phyloP scores from a whole-genome alignment of 2,329 filamentous ascomycete species.

The Xylariaceae sp. region DNA sequence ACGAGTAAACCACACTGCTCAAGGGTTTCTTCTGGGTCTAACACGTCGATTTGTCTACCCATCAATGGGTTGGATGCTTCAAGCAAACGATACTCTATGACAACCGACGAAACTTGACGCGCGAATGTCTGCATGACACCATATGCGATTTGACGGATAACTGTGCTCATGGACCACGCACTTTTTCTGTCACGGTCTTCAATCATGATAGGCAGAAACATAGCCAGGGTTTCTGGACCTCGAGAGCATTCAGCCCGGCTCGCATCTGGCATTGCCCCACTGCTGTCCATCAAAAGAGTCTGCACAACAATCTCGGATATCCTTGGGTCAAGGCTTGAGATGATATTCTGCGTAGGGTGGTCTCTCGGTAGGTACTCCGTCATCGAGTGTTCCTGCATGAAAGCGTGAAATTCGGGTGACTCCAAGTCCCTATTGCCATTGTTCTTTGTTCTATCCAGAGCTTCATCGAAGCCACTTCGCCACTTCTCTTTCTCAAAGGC shows the following conservation, averaged over 20 bases:
- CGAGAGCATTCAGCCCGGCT: conserved; percentile 14
- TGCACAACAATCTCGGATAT: conserved; percentile 50
- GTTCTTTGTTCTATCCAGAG: conserved; percentile 32
- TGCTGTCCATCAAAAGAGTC: conserved; percentile 37
- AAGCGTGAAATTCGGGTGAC: conserved; percentile 28
- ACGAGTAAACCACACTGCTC: conserved; percentile 35
- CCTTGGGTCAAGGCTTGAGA: conserved; percentile 41
- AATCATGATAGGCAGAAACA: conserved; percentile 50
- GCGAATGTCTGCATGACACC: conserved; percentile 38
- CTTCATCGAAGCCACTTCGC: conserved; percentile 27
- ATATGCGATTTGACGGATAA: conserved; percentile 46
- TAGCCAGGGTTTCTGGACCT: conserved; percentile 38
- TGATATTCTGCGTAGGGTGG: conserved; percentile 34
- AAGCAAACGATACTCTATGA: conserved; percentile 49
- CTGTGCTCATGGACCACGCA: conserved; percentile 47
- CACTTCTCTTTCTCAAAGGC: conserved; percentile 38
- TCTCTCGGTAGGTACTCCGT: conserved; percentile 35
- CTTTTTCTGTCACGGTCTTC: conserved; percentile 47
- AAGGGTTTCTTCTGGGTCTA: conserved; percentile 26
- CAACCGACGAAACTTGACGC: conserved; percentile 11
- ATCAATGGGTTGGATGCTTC: conserved; percentile 35
- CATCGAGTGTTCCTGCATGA: conserved; percentile 33
- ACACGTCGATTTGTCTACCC: conserved; percentile 43
- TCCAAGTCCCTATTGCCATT: conserved; percentile 35
- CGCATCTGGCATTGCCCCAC: conserved; percentile 33